Evolutionary conservation across 176 grass and related monocot genomes (phyloP).

Genomic region (Zoysia japonica): DNA sequence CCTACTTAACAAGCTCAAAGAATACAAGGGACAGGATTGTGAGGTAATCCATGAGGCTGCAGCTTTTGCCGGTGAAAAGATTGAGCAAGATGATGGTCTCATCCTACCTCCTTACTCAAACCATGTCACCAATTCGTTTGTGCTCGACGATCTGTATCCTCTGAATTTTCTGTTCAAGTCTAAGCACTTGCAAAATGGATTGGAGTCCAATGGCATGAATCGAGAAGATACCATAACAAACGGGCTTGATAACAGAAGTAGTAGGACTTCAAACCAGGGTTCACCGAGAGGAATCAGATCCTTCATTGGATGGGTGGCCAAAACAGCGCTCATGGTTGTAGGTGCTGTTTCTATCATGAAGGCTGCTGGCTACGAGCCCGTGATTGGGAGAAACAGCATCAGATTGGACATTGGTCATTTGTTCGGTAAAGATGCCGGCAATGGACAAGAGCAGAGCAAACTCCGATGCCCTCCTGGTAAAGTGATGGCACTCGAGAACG

Average conservation of each 20-base stretch:
- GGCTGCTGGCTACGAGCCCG: conserved; percentile 57
- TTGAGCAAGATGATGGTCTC: conserved; percentile 72
- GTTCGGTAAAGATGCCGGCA: conserved; percentile 2
- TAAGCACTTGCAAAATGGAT: conserved; percentile 36
- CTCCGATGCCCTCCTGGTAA: conserved; percentile 65
- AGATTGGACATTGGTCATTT: conserved; percentile 37
- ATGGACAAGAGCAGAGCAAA: neutral
- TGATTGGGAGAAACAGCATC: conserved; percentile 25
- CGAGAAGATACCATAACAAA: neutral
- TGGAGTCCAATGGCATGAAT: neutral
- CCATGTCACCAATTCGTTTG: conserved; percentile 65
- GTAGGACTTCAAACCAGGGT: neutral
- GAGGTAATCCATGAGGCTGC: conserved; percentile 78
- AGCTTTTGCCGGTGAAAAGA: conserved; percentile 69
- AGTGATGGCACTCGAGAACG: conserved; percentile 59
- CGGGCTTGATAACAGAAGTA: conserved; percentile 21
- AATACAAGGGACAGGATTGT: conserved; percentile 76
- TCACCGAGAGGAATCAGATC: conserved; percentile 36
- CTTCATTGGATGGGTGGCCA: conserved; percentile 71
- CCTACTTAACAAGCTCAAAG: conserved; percentile 72
- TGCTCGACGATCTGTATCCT: conserved; percentile 54
- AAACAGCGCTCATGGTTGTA: conserved; percentile 58
- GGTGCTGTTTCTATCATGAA: conserved; percentile 60
- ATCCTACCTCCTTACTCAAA: conserved; percentile 60
- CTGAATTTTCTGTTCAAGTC: conserved; percentile 38